Evolutionary conservation across 768 basidiomycete species (phyloP), one percentile per base, ranked within the genome.

Genomic region (Sporobolomyces pararoseus): DNA sequence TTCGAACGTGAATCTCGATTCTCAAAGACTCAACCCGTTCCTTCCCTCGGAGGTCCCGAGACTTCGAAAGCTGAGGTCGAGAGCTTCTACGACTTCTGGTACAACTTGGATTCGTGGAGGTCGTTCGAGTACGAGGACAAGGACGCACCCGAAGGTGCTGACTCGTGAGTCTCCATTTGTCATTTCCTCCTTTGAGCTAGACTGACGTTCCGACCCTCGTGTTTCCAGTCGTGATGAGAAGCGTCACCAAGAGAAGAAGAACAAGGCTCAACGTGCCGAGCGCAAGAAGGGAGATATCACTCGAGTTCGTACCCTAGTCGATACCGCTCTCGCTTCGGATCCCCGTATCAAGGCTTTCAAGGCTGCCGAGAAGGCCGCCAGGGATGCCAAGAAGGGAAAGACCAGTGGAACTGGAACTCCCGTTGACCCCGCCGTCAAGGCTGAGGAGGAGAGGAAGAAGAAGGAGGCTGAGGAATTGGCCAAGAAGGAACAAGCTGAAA

Each of bases 211-310:
- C 12, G 13, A 14, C 10, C 10, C 12, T 14, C 12, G 46, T 6
- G 35, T 9, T 23, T 42, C 23, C 75, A 94, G 91, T 78, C 95
- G 95, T 66, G 95, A 98, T 80, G 95, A 99, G 80, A 98, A 98
- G 82, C 89, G 95, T 35, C 96, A 94, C 82, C 93, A 91, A 23
- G 95, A 98, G 82, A 98, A 97, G 84, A 99, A 99, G 85, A 99
- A 99, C 86, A 97, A 96, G 81, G 81, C 90, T 7, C 95, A 99
- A 81, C 92, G 95, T 39, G 90, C 92, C 17, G 85, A 92, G 66
- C 84, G 91, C 79, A 99, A 99, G 84, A 96, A 96, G 84, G 95
- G 96, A 75, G 95, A 99, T 81, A 97, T 86, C 52, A 88, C 91
- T 17, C 89, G 93, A 76, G 80, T 97, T 34, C 87, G 95, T 62